phyloP scores from a whole-genome alignment of 2,329 filamentous ascomycete genomes.

The Diaporthe vaccinii region DNA sequence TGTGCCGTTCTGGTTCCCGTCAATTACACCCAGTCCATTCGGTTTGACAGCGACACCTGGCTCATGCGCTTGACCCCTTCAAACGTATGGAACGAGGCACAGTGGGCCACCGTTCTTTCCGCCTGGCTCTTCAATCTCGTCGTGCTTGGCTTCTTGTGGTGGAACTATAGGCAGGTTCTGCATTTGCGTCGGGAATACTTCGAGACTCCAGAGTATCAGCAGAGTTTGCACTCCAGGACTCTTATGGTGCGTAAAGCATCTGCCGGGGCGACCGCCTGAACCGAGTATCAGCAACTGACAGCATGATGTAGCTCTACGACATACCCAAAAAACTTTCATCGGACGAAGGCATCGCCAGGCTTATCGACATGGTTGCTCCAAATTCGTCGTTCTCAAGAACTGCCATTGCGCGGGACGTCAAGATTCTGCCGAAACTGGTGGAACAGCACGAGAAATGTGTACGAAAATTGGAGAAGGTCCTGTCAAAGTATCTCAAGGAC shows the following conservation, averaged over 20 bases:
- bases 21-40: conserved; percentile 71
- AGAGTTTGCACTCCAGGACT: conserved; percentile 83
- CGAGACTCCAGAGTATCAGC: conserved; percentile 87
- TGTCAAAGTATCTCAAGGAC: conserved; percentile 92
- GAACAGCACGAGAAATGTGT: conserved; percentile 86
- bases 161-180: conserved; percentile 84
- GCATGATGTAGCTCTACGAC: conserved; percentile 77
- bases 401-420: conserved; percentile 91
- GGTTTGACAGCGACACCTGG: conserved; percentile 56
- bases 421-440: conserved; percentile 87
- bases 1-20: conserved; percentile 85
- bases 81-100: conserved; percentile 63
- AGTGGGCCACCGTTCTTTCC: conserved; percentile 72
- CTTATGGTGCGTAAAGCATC: conserved; percentile 66
- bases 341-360: conserved; percentile 87
- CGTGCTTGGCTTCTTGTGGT: conserved; percentile 87
- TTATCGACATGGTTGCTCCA: conserved; percentile 85
- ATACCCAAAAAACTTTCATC: conserved; percentile 82
- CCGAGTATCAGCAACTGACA: conserved; percentile 40
- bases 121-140: conserved; percentile 79
- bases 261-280: too few relatives aligned
- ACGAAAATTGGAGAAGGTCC: conserved; percentile 82
- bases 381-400: conserved; percentile 84
- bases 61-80: conserved; percentile 72
- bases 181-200: conserved; percentile 83